Base-by-base conservation (phyloP, 108 stramenopile species). In the Skeletonema costatum region DNA sequence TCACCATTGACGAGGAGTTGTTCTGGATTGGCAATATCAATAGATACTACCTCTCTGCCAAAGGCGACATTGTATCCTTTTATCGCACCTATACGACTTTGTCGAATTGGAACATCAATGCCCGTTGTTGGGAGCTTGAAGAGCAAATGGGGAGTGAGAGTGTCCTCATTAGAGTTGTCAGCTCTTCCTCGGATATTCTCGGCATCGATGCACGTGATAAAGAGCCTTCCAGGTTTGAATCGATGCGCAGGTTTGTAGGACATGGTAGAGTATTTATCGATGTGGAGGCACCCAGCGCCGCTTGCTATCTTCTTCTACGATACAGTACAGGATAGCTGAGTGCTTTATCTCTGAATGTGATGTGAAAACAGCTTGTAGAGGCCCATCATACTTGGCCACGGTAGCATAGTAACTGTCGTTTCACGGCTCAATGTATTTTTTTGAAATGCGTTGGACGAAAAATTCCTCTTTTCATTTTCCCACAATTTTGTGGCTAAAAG, bases 21-120 rank as follows among this genome's bases (percentile, higher is more conserved):
- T 10, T 68, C 31, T 31, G 91, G 91, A 21, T 87, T 71, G 5
- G 75, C 60, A 31, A 92, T 31, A 51, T 92, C 88, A 41, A 94
- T 86, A 25, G 53, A 65, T 4, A 94, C 33, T 30, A 63, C 38
- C 64, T 86, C 85, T 29, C 85, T 74, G 4, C 75, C 70, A 81
- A 93, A 93, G 5, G 71, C 41, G 0, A 90, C 83, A 51, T 88
- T 78, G 13, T 87, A 58, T 2, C 87, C 85, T 33, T 83, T 67
- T 11, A 58, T 58, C 8, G 74, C 74, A 3, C 75, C 71, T n/a
- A 84, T 68, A 39, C 69, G 17, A 25, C 53, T 56, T 7, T 56
- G 53, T 10, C 29, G 19, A 2, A 56, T 21, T 16, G 44, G 44
- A 0, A 33, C 0, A 13, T 10, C 30, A 16, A 16, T 61, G 60